Percentiles rank a stretch among this genome's conserved stretches.
Conservation (phyloP, 139 green algal genomes). For the Coelastrella sp. region DNA sequence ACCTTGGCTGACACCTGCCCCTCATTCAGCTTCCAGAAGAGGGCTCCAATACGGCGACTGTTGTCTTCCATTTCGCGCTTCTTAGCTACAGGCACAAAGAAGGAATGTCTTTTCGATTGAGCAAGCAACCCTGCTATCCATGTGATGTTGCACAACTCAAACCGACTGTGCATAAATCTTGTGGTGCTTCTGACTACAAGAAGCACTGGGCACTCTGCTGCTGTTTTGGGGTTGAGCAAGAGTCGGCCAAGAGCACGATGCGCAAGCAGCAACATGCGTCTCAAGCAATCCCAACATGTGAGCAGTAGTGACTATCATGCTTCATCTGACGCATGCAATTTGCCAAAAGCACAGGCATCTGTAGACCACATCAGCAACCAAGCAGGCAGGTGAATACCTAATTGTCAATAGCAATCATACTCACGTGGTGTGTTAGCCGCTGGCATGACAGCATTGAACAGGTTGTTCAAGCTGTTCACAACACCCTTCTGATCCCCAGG, state of each 20-base stretch:
- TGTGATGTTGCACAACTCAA: not conserved
- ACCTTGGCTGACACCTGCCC: conserved; percentile 82
- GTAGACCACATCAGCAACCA: too few species aligned
- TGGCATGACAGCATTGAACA: conserved; percentile 79
- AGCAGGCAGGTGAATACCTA: too few species aligned
- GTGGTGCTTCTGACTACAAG: too few species aligned
- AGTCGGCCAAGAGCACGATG: too few species aligned
- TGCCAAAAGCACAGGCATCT: too few species aligned
- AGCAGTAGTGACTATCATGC: too few species aligned
- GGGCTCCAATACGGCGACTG: conserved; percentile 84
- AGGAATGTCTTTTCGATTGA: not conserved
- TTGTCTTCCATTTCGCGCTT: conserved; percentile 98
- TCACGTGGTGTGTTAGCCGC: conserved; percentile 68
- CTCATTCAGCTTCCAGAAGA: conserved; percentile 94
- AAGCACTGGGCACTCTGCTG: too few species aligned
- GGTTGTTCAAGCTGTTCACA: conserved; percentile 72
- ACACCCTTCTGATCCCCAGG: conserved; percentile 74
- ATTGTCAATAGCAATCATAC: not conserved
- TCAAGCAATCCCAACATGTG: too few species aligned
- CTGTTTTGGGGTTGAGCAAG: too few species aligned
- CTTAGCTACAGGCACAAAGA: conserved; percentile 63
- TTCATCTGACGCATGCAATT: too few species aligned
- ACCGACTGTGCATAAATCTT: too few species aligned
- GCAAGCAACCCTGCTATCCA: not conserved
- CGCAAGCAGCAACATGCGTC: too few species aligned